Conservation (phyloP, 1,139 yeast genomes). For the Debaryomyces sp. region DNA sequence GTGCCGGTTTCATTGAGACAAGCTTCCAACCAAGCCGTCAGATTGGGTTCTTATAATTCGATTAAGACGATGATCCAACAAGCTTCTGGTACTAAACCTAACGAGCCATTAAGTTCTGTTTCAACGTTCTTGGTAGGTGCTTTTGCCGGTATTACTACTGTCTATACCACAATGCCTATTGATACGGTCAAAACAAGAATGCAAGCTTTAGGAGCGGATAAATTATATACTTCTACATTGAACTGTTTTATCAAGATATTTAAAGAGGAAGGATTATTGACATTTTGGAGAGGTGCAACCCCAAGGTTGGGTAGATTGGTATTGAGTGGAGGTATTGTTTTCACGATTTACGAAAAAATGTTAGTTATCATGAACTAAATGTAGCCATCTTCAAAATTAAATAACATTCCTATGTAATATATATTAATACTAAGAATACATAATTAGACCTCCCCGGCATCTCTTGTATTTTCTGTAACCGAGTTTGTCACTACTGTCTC, state of each 20-base stretch:
- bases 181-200: conserved; percentile 97
- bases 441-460: not conserved
- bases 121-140: conserved; percentile 91
- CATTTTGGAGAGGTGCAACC: conserved; percentile 98
- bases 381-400: not conserved
- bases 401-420: conserved; percentile 2
- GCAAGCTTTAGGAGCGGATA: conserved; percentile 88
- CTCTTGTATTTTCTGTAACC: conserved; percentile 10
- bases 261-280: conserved; percentile 84
- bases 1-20: conserved; percentile 94
- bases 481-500: conserved; percentile 10
- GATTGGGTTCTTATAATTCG: conserved; percentile 90
- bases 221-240: conserved; percentile 69
- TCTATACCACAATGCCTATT: conserved; percentile 95
- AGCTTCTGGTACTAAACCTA: conserved; percentile 62
- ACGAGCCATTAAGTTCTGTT: conserved; percentile 74
- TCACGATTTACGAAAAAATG: conserved; percentile 91
- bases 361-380: conserved; percentile 51
- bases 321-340: conserved; percentile 93
- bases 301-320: conserved; percentile 92
- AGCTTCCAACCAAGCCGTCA: conserved; percentile 93
- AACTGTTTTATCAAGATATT: conserved; percentile 82
- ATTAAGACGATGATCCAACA: conserved; percentile 83
- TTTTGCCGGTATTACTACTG: conserved; percentile 90
- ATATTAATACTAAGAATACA: conserved; percentile 1